Conservation (phyloP, 2,329 filamentous ascomycete species). For the Graphiopsis chlorocephala region DNA sequence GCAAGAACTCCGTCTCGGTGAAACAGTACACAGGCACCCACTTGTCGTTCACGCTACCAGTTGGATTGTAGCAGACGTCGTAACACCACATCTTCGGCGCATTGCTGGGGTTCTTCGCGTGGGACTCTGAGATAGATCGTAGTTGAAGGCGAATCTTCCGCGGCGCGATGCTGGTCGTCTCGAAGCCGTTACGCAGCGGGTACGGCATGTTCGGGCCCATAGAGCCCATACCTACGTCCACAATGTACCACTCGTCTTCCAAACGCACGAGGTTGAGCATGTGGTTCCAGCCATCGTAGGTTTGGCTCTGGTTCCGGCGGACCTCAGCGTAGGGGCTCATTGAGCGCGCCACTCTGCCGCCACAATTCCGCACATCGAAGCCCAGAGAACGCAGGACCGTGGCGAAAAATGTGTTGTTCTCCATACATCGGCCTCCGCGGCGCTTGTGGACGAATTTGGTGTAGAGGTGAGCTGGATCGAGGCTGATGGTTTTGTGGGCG, state of each 20-base stretch:
- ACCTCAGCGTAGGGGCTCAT: constrained; percentile 23
- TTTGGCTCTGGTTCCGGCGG: constrained; percentile 22
- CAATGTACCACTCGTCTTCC: constrained; percentile 26
- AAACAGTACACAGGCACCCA: constrained; percentile 67
- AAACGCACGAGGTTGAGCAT: constrained; percentile 46
- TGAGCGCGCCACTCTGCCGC: constrained; percentile 38
- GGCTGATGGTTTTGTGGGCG: constrained; percentile 45
- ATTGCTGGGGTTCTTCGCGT: constrained; percentile 21
- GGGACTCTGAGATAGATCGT: constrained; percentile 25
- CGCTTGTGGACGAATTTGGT: constrained; percentile 49
- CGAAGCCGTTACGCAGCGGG: constrained; percentile 33
- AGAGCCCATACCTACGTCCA: constrained; percentile 45
- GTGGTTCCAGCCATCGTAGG: constrained; percentile 38
- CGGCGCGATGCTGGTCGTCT: constrained; percentile 19
- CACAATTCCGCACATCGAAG: constrained; percentile 44
- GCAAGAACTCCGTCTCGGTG: constrained; percentile 61
- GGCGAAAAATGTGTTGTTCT: constrained; percentile 55
- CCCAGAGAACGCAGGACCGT: constrained; percentile 52
- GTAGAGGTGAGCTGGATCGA: constrained; percentile 51
- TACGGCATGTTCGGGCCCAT: constrained; percentile 39
- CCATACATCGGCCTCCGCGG: constrained; percentile 62
- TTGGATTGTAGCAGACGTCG: constrained; percentile 30
- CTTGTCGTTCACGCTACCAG: constrained; percentile 24
- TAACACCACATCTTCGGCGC: constrained; percentile 45
- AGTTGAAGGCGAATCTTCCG: constrained; percentile 26